Conservation (phyloP, 2,329 filamentous ascomycete genomes). For the Dichotomopilus funicola region DNA sequence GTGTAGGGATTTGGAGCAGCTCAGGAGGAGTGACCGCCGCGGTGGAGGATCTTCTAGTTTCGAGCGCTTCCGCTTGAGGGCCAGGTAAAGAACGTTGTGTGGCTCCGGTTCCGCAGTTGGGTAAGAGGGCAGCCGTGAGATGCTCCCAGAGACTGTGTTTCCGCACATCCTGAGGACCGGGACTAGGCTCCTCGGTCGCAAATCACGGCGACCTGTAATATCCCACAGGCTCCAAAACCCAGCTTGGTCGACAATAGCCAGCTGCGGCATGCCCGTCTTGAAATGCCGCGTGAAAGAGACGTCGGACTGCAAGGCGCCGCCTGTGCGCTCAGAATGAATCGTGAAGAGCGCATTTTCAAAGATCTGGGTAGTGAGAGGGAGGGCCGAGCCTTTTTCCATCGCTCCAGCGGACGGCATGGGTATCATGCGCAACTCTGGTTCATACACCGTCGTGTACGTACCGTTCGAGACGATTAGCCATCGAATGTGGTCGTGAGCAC, state of each 20-base stretch:
- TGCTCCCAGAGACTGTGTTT: conserved; percentile 30
- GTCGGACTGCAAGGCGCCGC: conserved; percentile 52
- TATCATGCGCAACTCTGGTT: conserved; percentile 40
- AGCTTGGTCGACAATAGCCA: conserved; percentile 58
- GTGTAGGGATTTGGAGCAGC: conserved; percentile 12
- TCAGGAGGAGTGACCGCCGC: conserved; percentile 15
- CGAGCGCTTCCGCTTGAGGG: not conserved
- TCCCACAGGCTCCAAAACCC: conserved; percentile 67
- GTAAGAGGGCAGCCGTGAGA: conserved; percentile 12
- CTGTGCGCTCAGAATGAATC: conserved; percentile 47
- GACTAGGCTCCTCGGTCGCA: conserved; percentile 30
- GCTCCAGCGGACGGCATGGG: conserved; percentile 1
- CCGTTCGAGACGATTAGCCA: conserved; percentile 51
- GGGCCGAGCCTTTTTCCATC: not conserved
- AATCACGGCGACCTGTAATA: conserved; percentile 35
- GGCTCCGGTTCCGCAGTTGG: conserved; percentile 24
- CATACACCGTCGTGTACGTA: conserved; percentile 45
- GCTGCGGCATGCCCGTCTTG: conserved; percentile 47
- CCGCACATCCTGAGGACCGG: conserved; percentile 35
- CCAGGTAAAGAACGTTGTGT: conserved; percentile 38
- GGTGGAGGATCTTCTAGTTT: not conserved
- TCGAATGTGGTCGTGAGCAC: conserved; percentile 33
- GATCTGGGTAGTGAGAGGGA: conserved; percentile 33
- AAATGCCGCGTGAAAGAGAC: conserved; percentile 55
- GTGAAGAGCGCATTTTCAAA: conserved; percentile 48